A percentile compares a stretch with the other conserved stretches of the same genome.
Evolutionary conservation across 1,284 basidiomycete genomes (phyloP).

Genomic region (Laetiporus sulphureus): DNA sequence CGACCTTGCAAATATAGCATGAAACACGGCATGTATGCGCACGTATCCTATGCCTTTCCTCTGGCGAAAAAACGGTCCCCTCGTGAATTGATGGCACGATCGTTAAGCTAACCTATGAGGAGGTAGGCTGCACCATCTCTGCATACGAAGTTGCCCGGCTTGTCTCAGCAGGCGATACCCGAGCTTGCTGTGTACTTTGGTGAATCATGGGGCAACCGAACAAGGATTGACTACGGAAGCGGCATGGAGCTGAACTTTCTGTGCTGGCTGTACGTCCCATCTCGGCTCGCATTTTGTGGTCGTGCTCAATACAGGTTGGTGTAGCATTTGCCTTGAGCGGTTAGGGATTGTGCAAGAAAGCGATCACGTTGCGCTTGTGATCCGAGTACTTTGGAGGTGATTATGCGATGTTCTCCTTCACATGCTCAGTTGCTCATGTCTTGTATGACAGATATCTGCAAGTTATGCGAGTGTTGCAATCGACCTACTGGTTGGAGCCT

Average conservation of each 20-base stretch:
- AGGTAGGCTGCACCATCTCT: conserved; percentile 39
- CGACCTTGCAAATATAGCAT: no score
- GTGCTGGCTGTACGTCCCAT: conserved; percentile 81
- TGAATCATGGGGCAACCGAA: conserved; percentile 88
- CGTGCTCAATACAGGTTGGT: neutral
- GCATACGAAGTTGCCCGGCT: conserved; percentile 50
- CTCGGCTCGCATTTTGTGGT: neutral
- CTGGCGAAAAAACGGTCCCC: no score
- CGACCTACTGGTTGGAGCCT: conserved; percentile 96
- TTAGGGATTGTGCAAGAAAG: conserved; percentile 59
- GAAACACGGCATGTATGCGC: no score
- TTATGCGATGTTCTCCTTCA: neutral
- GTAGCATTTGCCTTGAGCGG: conserved; percentile 76
- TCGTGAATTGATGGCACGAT: no score
- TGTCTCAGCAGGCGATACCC: conserved; percentile 50
- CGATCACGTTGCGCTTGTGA: conserved; percentile 77
- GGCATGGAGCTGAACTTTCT: conserved; percentile 99
- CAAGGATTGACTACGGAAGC: conserved; percentile 95
- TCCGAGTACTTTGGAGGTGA: conserved; percentile 92
- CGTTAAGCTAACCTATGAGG: no score
- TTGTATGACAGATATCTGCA: conserved; percentile 64
- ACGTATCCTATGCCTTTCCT: no score
- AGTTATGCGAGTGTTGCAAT: conserved; percentile 88
- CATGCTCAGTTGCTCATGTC: neutral
- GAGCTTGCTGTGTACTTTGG: conserved; percentile 81